These are phyloP conservation scores for Cyclocybe aegerita DNA, from an alignment of 768 basidiomycete species.

Conservation along the genomic window DNA sequence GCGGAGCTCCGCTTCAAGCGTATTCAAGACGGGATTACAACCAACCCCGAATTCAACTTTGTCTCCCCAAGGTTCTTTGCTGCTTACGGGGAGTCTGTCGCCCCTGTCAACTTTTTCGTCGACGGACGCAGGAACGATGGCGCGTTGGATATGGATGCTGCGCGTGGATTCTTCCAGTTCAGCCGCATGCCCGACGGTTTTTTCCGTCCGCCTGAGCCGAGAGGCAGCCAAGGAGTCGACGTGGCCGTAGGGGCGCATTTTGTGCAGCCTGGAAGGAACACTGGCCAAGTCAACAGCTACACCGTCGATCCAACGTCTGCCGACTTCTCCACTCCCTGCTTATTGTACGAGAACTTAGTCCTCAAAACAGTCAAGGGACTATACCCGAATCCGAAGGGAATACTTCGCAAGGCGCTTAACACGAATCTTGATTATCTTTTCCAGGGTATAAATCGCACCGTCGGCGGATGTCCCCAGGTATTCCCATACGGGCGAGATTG, in stretches of 20 bases:
- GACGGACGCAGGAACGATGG: slow-evolving; percentile 19
- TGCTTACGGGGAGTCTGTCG: slow-evolving; percentile 18
- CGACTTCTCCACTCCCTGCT: slow-evolving; percentile 10
- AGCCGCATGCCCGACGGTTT: slow-evolving; percentile 16
- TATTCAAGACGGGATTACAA: slow-evolving; percentile 21
- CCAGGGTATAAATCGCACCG: not conserved
- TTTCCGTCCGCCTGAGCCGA: slow-evolving; percentile 10
- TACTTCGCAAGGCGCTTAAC: slow-evolving; percentile 11
- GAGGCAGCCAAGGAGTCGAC: slow-evolving; percentile 5
- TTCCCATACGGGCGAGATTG: slow-evolving; percentile 13
- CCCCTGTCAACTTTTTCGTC: slow-evolving; percentile 20
- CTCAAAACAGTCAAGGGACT: slow-evolving; percentile 13
- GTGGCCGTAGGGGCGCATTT: slow-evolving; percentile 6
- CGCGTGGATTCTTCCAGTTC: slow-evolving; percentile 19
- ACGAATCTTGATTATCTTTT: slow-evolving; percentile 12
- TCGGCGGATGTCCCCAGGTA: slow-evolving; percentile 10
- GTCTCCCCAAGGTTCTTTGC: slow-evolving; percentile 21
- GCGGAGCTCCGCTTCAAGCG: slow-evolving; percentile 18
- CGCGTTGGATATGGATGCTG: slow-evolving; percentile 13
- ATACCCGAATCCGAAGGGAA: slow-evolving; percentile 17
- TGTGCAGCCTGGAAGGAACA: slow-evolving; percentile 16
- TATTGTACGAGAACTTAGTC: slow-evolving; percentile 17
- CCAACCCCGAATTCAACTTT: slow-evolving; percentile 19
- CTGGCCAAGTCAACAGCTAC: slow-evolving; percentile 13
- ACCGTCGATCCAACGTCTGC: slow-evolving; percentile 13